phyloP scores from a whole-genome alignment of 805 yeast genomes.

The Lipomyces anomalus region DNA sequence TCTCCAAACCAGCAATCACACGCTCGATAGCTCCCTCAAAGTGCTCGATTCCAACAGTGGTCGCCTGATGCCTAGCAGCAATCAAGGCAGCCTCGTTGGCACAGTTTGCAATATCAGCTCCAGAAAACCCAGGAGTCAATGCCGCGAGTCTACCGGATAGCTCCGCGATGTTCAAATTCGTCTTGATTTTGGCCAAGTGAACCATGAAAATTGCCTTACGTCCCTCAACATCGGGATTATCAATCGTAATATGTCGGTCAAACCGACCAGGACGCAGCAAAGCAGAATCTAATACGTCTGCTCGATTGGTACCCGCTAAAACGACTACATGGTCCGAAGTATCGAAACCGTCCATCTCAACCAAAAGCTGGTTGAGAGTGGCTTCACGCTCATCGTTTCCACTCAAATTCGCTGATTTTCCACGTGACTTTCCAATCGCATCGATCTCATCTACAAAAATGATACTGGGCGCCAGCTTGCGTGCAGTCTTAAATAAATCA shows the following conservation, averaged over 20 bases:
- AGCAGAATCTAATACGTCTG: constrained; percentile 90
- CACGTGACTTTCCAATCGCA: constrained; percentile 95
- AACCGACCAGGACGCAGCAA: constrained; percentile 96
- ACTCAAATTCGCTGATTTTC: constrained; percentile 40
- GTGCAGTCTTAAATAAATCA: constrained; percentile 85
- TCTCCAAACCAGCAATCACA: constrained; percentile 93
- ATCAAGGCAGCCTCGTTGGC: constrained; percentile 96
- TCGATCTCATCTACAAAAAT: constrained; percentile 98
- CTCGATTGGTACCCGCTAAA: constrained; percentile 93
- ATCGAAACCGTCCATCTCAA: constrained; percentile 98
- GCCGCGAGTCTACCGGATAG: constrained; percentile 89
- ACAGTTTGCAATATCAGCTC: constrained; percentile 96
- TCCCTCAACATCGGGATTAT: constrained; percentile 91
- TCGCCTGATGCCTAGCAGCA: constrained; percentile 80
- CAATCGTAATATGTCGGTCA: constrained; percentile 87
- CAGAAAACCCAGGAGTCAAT: constrained; percentile 95
- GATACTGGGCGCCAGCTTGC: constrained; percentile 91
- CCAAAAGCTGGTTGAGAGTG: constrained; percentile 88
- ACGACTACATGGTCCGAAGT: constrained; percentile 91
- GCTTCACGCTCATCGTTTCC: constrained; percentile 94
- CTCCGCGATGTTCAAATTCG: constrained; percentile 47
- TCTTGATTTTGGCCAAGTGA: constrained; percentile 67
- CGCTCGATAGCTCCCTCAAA: constrained; percentile 97
- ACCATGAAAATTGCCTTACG: constrained; percentile 88
- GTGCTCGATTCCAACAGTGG: constrained; percentile 65